phyloP scores from a whole-genome alignment of 257 asterid genomes.

The Solanum habrochaites region DNA sequence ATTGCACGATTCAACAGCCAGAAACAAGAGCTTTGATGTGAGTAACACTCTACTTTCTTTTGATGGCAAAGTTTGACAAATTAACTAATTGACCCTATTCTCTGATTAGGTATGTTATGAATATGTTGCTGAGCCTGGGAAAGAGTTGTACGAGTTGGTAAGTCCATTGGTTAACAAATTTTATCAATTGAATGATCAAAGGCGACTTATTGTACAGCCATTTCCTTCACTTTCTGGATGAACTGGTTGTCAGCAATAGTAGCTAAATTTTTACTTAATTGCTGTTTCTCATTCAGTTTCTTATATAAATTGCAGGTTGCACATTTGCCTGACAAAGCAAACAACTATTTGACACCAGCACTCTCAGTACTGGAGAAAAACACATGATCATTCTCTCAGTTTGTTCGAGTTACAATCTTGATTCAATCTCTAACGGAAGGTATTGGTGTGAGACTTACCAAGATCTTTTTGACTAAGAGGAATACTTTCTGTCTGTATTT shows the following conservation, averaged over 20 bases:
- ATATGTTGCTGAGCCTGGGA: conserved; percentile 86
- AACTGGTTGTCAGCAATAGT: background rate
- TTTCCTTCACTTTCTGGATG: background rate
- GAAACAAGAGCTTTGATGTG: conserved; percentile 98
- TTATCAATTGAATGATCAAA: background rate
- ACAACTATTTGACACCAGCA: conserved; percentile 95
- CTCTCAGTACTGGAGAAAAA: conserved; percentile 90
- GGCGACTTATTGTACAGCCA: background rate
- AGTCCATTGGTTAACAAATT: background rate
- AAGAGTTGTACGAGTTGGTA: conserved; percentile 95
- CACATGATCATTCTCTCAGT: conserved; percentile 23
- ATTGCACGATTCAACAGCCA: conserved; percentile 91
- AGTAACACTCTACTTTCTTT: conserved; percentile 8
- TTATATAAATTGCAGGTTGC: conserved; percentile 49
- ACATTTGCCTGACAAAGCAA: conserved; percentile 96
- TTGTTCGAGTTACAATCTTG: background rate
- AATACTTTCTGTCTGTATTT: background rate
- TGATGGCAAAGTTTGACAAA: background rate
- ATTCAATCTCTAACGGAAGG: background rate
- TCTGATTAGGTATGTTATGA: conserved; percentile 76
- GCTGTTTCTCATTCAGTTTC: background rate
- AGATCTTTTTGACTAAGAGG: background rate
- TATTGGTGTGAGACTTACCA: background rate
- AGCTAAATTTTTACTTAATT: background rate
- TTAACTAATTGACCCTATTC: conserved; percentile 1